phyloP scores from a whole-genome alignment of 768 basidiomycete species.

The Suillus variegatus region DNA sequence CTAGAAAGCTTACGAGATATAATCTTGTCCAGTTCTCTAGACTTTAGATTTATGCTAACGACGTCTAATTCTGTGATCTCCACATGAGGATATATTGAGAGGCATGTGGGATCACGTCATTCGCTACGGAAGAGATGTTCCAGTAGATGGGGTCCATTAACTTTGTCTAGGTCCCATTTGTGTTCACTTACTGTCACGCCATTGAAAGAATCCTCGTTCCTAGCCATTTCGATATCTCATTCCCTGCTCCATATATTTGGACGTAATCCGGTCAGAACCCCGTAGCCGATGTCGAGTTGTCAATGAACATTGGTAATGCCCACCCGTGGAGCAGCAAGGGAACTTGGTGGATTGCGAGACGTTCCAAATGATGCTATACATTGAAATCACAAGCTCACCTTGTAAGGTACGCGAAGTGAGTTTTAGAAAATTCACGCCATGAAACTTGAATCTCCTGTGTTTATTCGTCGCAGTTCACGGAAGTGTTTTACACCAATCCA shows the following conservation, averaged over 20 bases:
- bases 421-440: not conserved
- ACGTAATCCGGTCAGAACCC: not conserved
- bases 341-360: not conserved
- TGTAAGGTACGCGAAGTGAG: not conserved
- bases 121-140: not conserved
- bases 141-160: not conserved
- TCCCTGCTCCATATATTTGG: not conserved
- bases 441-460: not conserved
- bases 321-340: not conserved
- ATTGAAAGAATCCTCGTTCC: not conserved
- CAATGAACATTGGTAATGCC: not conserved
- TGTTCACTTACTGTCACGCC: not conserved
- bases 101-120: not conserved
- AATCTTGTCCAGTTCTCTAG: not conserved
- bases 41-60: not conserved
- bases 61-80: not conserved
- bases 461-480: not conserved
- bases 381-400: not conserved
- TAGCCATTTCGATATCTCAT: not conserved
- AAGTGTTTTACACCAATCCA: not conserved
- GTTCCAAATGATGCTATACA: not conserved
- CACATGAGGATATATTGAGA: conserved; percentile 2
- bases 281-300: not conserved
- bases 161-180: not conserved
- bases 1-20: not conserved